Conservation (phyloP, 495 filamentous ascomycete species). For the Aspergillus egyptiacus region DNA sequence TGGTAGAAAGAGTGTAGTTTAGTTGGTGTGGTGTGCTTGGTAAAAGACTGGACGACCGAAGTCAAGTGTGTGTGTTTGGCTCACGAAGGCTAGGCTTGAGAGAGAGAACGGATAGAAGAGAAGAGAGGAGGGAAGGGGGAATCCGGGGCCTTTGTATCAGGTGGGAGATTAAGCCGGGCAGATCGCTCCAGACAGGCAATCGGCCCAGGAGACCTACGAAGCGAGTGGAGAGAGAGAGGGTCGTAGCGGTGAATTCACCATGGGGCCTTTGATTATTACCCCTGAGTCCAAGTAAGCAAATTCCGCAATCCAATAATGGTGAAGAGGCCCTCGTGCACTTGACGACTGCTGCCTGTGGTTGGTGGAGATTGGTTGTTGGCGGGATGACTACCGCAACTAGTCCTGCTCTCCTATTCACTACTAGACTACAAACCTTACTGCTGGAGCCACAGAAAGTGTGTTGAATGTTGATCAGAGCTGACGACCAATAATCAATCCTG, state of each 20-base stretch:
- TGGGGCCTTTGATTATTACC: neutral
- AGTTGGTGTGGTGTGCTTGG: slow-evolving; percentile 11
- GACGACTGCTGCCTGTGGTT: slow-evolving; percentile 4
- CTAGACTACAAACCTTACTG: too few relatives aligned
- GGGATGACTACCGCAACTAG: slow-evolving; percentile 2
- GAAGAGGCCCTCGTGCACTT: slow-evolving; percentile 14
- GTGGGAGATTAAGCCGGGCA: slow-evolving; percentile 37
- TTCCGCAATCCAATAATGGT: slow-evolving; percentile 7
- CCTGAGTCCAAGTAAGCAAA: too few relatives aligned
- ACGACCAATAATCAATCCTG: too few relatives aligned
- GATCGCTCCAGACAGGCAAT: slow-evolving; percentile 28
- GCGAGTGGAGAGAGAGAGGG: slow-evolving; percentile 10
- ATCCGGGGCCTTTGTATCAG: slow-evolving; percentile 39
- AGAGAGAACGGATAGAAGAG: slow-evolving; percentile 28
- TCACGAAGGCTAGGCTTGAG: slow-evolving; percentile 38
- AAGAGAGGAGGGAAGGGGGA: slow-evolving; percentile 23
- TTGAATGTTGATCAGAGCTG: slow-evolving; percentile 3
- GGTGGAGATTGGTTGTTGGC: slow-evolving; percentile 1
- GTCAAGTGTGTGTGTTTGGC: slow-evolving; percentile 38
- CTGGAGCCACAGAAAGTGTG: neutral
- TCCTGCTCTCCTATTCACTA: slow-evolving; percentile 5
- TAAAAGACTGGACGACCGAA: slow-evolving; percentile 54
- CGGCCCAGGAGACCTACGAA: slow-evolving; percentile 22
- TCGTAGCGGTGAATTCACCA: slow-evolving; percentile 11
- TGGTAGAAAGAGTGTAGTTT: slow-evolving; percentile 14